These are phyloP conservation scores for Chaetoceros tenuissimus DNA, from an alignment of 108 stramenopile species.

Conservation along the genomic window DNA sequence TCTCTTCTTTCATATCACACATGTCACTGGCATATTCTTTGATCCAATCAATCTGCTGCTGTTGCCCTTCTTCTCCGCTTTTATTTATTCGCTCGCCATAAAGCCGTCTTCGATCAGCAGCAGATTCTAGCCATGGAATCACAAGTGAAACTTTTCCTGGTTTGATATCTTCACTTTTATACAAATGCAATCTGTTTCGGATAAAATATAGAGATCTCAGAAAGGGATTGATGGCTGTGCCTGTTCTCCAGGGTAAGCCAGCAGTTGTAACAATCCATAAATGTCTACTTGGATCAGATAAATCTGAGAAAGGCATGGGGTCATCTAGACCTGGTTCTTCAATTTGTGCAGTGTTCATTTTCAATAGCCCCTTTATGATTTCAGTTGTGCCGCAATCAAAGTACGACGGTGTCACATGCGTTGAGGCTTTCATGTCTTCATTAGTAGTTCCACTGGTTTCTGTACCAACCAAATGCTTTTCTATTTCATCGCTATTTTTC, in stretches of 20 bases:
- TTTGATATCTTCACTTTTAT: neutral
- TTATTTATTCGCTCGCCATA: constrained; percentile 21
- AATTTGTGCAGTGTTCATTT: constrained; percentile 26
- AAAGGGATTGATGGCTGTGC: constrained; percentile 67
- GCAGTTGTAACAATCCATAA: constrained; percentile 58
- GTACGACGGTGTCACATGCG: no score
- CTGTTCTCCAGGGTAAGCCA: constrained; percentile 69
- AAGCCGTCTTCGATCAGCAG: constrained; percentile 17
- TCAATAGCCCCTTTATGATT: no score
- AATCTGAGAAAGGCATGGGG: constrained; percentile 11
- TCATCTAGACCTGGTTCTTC: constrained; percentile 17
- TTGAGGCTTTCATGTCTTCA: no score
- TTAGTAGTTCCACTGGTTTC: no score
- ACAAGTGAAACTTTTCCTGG: constrained; percentile 25
- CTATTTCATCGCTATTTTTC: no score
- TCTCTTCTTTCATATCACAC: constrained; percentile 24
- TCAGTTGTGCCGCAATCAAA: no score
- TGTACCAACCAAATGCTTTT: no score
- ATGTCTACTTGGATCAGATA: constrained; percentile 16
- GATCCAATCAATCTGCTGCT: constrained; percentile 28
- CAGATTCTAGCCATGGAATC: constrained; percentile 43
- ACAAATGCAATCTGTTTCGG: constrained; percentile 1
- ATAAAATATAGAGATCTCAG: constrained; percentile 54
- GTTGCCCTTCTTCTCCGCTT: constrained; percentile 17
- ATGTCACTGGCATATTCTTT: constrained; percentile 16